Evolutionary conservation across 192 early-diverging fungal species (phyloP).

Genomic region (Backusella morwellensis): DNA sequence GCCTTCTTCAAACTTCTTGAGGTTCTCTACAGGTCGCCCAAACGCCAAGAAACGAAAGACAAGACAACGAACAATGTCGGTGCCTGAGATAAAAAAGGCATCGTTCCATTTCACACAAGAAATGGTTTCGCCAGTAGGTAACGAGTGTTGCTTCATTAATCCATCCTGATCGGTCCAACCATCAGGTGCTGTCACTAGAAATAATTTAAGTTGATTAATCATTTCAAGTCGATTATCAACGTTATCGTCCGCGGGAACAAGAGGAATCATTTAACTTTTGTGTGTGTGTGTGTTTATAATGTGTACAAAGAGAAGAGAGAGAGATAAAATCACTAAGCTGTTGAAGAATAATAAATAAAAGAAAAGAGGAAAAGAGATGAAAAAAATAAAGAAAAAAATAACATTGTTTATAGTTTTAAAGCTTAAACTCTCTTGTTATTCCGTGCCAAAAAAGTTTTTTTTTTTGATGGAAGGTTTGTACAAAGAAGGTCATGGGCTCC

Average conservation of each 20-base stretch:
- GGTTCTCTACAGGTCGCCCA: slow-evolving; percentile 79
- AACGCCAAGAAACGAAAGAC: slow-evolving; percentile 90
- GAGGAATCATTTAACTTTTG: neutral
- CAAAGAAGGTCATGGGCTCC: slow-evolving; percentile 1
- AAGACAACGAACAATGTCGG: slow-evolving; percentile 93
- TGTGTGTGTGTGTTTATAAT: neutral
- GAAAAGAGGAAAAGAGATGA: neutral
- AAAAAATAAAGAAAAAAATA: slow-evolving; percentile 5
- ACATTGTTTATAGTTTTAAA: slow-evolving; percentile 9
- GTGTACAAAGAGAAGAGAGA: neutral
- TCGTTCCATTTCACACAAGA: slow-evolving; percentile 93
- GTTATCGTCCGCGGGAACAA: slow-evolving; percentile 18
- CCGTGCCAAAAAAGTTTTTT: slow-evolving; percentile 9
- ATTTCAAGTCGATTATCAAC: slow-evolving; percentile 28
- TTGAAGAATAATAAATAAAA: neutral
- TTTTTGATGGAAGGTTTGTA: slow-evolving; percentile 8
- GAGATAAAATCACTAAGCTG: neutral
- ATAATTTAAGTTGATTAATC: slow-evolving; percentile 49
- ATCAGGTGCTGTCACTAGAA: slow-evolving; percentile 62
- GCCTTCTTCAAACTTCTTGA: slow-evolving; percentile 99
- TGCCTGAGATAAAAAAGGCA: slow-evolving; percentile 91
- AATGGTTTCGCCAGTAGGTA: slow-evolving; percentile 85
- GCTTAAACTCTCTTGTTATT: too few species aligned
- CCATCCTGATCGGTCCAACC: slow-evolving; percentile 58
- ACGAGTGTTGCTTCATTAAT: slow-evolving; percentile 51